These are phyloP conservation scores for Toxoplasma gondii DNA, from an alignment of 169 alveolate genomes.

Conservation along the genomic window DNA sequence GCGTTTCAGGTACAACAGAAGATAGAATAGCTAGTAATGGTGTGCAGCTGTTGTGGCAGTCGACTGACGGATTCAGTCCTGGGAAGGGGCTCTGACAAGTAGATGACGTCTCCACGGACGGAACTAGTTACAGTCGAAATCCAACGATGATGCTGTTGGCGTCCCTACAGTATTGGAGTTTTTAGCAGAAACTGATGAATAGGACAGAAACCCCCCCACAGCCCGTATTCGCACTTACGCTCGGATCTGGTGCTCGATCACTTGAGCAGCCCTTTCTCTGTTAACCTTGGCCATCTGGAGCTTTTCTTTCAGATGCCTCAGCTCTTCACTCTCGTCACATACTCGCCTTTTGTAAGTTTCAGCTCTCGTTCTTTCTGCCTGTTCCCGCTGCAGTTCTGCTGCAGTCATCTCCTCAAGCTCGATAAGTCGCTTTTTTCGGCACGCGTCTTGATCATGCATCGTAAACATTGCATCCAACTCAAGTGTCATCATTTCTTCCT, in stretches of 20 bases:
- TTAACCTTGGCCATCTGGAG: conserved; percentile 72
- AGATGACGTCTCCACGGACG: no score
- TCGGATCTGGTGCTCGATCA: conserved; percentile 72
- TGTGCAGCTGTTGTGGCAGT: no score
- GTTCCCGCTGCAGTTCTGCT: conserved; percentile 27
- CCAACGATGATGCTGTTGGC: no score
- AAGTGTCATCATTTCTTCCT: conserved; percentile 33
- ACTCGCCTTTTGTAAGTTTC: conserved; percentile 32
- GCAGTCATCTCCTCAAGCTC: conserved; percentile 55
- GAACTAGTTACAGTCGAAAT: no score
- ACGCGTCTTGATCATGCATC: conserved; percentile 51
- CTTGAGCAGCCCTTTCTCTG: conserved; percentile 76
- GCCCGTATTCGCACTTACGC: conserved; percentile 25
- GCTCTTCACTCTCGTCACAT: conserved; percentile 65
- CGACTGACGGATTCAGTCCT: no score
- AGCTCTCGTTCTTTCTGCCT: not conserved
- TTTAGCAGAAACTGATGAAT: no score
- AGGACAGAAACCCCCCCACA: no score
- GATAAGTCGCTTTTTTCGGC: not conserved
- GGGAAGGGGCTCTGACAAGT: no score
- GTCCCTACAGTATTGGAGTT: no score
- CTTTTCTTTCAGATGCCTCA: conserved; percentile 67
- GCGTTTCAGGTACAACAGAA: not conserved
- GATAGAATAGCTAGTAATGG: no score
- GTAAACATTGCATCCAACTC: conserved; percentile 41